Base-by-base conservation (phyloP, 2,329 filamentous ascomycete species). In the Tympanopsis confertula region DNA sequence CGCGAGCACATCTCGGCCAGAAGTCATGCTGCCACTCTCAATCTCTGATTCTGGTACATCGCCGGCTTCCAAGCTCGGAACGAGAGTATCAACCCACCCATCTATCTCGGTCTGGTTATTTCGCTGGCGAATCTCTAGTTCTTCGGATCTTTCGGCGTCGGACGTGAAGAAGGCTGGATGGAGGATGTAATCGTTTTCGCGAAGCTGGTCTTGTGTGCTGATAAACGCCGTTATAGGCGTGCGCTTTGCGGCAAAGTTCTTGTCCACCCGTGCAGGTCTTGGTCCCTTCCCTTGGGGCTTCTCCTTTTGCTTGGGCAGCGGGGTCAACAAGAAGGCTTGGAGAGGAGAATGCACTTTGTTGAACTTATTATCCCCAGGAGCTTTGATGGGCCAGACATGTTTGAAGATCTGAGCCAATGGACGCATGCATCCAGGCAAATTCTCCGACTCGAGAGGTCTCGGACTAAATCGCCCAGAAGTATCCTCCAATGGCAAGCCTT, bases 361-460 rank as follows among this genome's bases (percentile, higher is more conserved):
- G 50, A 81, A 74, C 53, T 78, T 84, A 46, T 86, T 82, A 54
- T 96, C 89, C 3, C 88, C 91, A 3, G 86, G 85, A 0, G 86
- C 83, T 53, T 78, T 83, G 41, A 95, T 75, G 7, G 88, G 89
- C 87, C 91, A 95, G 28, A 95, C 63, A 49, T 91, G 82, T 5
- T 78, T 68, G 46, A 98, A 96, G 54, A 95, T 84, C 41, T 85
- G 75, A 29, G 82, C 78, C 41, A 95, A 74, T 1, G 79, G 76
- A 51, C 75, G 65, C 26, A 86, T 50, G 10, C 68, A 63, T 15
- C 63, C 54, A 1, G 76, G 66, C 17, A 81, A 55, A 18, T 59
- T 56, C 2, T 72, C 68, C 40, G 61, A 61, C 26, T 63, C 60
- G 19, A 82, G 60, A 14, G 59, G 49, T 14, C 65, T 66, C 1